Conservation (phyloP, 2,329 filamentous ascomycete genomes). For the Aureobasidium sp. region DNA sequence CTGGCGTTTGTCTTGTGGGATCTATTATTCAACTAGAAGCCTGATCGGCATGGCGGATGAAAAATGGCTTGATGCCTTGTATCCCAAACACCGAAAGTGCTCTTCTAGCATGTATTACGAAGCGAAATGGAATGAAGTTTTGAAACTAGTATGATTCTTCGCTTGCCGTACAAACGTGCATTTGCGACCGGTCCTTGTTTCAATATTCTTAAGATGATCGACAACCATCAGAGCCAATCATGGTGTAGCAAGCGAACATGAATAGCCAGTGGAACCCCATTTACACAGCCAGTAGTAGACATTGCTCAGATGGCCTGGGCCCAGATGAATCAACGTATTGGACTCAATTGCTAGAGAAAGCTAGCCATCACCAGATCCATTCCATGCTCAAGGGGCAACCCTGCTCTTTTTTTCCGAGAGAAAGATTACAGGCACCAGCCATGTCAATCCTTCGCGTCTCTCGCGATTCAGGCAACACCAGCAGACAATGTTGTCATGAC, state of each 20-base stretch:
- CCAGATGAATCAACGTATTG: no score
- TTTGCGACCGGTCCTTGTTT: no score
- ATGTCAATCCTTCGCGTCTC: background rate
- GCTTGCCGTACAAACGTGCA: no score
- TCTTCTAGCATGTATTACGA: slow-evolving; percentile 13
- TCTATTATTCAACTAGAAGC: background rate
- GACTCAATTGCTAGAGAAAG: no score
- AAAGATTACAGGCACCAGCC: background rate
- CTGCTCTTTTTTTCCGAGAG: background rate
- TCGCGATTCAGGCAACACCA: background rate
- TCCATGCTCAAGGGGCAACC: background rate
- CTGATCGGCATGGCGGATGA: background rate
- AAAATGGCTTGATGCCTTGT: background rate
- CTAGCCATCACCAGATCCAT: background rate
- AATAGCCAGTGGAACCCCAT: no score
- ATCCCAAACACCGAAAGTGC: background rate
- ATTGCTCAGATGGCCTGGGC: no score
- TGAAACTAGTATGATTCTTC: background rate
- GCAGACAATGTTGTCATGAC: background rate
- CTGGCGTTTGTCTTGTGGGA: slow-evolving; percentile 14
- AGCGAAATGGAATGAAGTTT: background rate
- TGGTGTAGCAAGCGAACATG: no score
- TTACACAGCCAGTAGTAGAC: no score
- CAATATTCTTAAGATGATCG: no score
- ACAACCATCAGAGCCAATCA: no score